Evolutionary conservation across 805 yeast species (phyloP), one percentile per base, ranked within the genome.

Genomic region (Barnettozyma wickerhamii): DNA sequence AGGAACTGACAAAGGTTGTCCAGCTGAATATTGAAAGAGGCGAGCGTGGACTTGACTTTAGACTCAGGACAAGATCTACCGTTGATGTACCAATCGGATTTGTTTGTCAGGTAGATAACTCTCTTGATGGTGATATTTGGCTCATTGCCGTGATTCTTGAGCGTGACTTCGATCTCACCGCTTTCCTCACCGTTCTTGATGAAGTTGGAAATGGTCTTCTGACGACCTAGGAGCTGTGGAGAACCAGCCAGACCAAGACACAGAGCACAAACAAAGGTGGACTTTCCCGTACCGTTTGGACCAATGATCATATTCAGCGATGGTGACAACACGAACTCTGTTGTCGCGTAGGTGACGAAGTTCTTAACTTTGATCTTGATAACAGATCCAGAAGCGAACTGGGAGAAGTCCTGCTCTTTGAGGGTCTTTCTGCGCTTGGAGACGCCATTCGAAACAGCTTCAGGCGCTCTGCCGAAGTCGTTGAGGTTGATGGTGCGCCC

Each of bases 251-350:
- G 64, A 0, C 96, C 95, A 26, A 93, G 68, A 56, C 95, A 91
- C 1, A 91, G 77, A 0, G 96, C 98, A 45, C 96, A 86, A 4
- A 93, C 90, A 53, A 93, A 77, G 0, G 98, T 88, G 29, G 93
- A 81, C 55, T 93, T 93, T 6, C 99, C 99, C 0, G 95, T 77
- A 27, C 99, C 99, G 59, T 93, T 93, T 10, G 97, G 97, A 0
- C 97, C 99, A 39, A 93, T 83, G 43, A 93, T 84, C 81, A 93
- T 78, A 57, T 93, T 93, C 56, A 93, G 69, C 2, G 81, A 70
- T 0, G 97, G 96, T 0, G 91, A 84, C 42, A 91, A 72, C 30
- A 71, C 69, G 60, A 87, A 88, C 59, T 82, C 89, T 0, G 85
- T 79, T 34, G 73, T 62, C 1, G 77, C 54, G 58, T 83, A 84